Evolutionary conservation across 2,329 filamentous ascomycete species (phyloP), one percentile per base, ranked within the genome.

Genomic region (Colletotrichum paranaense): DNA sequence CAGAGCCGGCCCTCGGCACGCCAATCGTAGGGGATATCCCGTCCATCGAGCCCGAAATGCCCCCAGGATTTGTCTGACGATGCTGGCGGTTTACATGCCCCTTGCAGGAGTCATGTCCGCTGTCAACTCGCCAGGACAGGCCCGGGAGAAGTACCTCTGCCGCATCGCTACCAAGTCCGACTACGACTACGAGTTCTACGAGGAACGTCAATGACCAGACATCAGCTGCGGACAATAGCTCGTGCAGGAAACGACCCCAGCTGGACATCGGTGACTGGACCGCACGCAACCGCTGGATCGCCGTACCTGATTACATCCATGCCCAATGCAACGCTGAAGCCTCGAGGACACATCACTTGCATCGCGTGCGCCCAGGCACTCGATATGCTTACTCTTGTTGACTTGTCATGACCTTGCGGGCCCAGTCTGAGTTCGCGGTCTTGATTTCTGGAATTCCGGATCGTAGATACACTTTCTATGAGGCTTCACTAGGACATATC

Each of bases 81-180:
- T 60, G 60, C 42, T 59, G 30, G 57, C 30, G 11, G 49, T 62
- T 26, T 32, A 42, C 46, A 35, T 56, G 67, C 60, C 67, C 60
- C 46, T 62, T 65, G 32, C 70, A 72, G 59, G 70, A 70, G 35
- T 73, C 70, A 73, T 73, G 67, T 66, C 67, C 67, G 60, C 56
- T 65, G 67, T 22, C 60, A 53, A 57, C 32, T 35, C 11, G 49
- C 67, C 67, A 49, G 70, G 70, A 70, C 55, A 57, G 35, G 56
- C 67, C 67, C 22, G 71, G 28, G 56, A 57, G 32, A 64, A 8
- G 26, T 55, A 24, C 38, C 38, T 42, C 16, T 42, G 38, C 12
- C 38, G 38, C 38, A 42, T 42, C 32, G 55, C 24, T 12, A 24
- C 42, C 60, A 62, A 57, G 59, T 46, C 42, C 55, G 60, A 60